Evolutionary conservation across 306 rosid species (phyloP), one percentile per base, ranked within the genome.

Genomic region (Carpinus viminea): DNA sequence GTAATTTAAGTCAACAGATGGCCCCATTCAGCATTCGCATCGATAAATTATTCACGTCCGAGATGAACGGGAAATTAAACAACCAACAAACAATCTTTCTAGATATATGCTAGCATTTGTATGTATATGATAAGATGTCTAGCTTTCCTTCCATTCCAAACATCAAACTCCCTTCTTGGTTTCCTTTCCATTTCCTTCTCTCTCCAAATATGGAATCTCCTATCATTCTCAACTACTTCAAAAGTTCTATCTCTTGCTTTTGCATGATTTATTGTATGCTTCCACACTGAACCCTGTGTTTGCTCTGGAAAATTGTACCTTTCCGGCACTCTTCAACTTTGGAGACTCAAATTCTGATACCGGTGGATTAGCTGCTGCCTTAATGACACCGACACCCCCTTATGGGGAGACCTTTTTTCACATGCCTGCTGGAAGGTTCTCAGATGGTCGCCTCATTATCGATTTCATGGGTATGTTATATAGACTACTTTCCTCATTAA

Each of bases 271-370:
- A 13, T 31, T n/a, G 0, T 20, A 1, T 52, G 20, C 50, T 74
- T 4, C 61, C 61, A 38, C 61, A 45, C 2, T 57, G 52, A 78
- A 53, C 59, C 66, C 82, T 1, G 76, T 52, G 4, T 71, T 55
- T 73, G 83, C 56, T 53, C 50, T 43, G 31, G 31, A 76, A 41
- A 80, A 41, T 15, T 88, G 85, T 31, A 24, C 36, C 20, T 87
- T 89, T 79, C 87, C 89, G 1, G 91, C 96, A 34, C 78, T 87
- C 48, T 85, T 88, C 45, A 85, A 85, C 76, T 88, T 88, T 18
- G 92, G 91, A 11, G 89, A 76, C 78, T 88, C 89, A 5, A 87
- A 87, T 45, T 84, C 89, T 0, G 95, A 90, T 7, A 87, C 91
- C 0, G 91, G 91, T 41, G 89, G 87, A 53, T 41, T 66, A 38